Evolutionary conservation across 805 yeast species (phyloP), one percentile per base, ranked within the genome.

Genomic region (Candida morakotiae): DNA sequence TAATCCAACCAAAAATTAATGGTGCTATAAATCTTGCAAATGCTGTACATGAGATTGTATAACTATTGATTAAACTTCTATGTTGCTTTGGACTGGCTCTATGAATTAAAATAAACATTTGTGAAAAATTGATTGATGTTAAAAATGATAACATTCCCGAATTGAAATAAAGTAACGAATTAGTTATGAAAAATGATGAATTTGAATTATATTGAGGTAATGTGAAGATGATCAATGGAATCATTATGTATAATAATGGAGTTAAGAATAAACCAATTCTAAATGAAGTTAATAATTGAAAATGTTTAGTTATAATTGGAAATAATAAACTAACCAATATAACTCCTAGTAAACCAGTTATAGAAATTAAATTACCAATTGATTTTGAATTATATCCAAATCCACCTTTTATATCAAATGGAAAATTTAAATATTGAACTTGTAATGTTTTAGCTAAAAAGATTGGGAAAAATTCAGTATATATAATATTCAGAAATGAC

Each of bases 41-140:
- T 1, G 85, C 69, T n/a, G 73, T 56, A 26, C 70, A 63, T 25
- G 79, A 70, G 51, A 77, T 67, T 3, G 79, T 64, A 15, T 75
- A 66, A n/a, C 81, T 79, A 50, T 80, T 80, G 39, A 80, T 68
- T 45, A 75, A 67, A 2, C 82, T 83, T 34, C 82, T 64, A 43
- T 77, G 72, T 43, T 70, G 62, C 18, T 77, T 66, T 9, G 71
- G 71, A 2, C 82, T 67, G 4, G 75, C 70, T 34, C 79, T 62
- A 52, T 77, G 83, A 21, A 77, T 66, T 37, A 80, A 59, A 15
- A 79, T 58, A 43, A 74, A 52, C 20, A 77, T 57, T 40, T 72
- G 75, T 6, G 85, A 83, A 41, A 68, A 71, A 9, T 75, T 62
- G 40, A 75, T 56, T 1, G 82, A 60, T 8, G 60, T 58, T 4